Evolutionary conservation across 2,329 filamentous ascomycete species (phyloP), one percentile per base, ranked within the genome.

Genomic region (Penicillium italicum): DNA sequence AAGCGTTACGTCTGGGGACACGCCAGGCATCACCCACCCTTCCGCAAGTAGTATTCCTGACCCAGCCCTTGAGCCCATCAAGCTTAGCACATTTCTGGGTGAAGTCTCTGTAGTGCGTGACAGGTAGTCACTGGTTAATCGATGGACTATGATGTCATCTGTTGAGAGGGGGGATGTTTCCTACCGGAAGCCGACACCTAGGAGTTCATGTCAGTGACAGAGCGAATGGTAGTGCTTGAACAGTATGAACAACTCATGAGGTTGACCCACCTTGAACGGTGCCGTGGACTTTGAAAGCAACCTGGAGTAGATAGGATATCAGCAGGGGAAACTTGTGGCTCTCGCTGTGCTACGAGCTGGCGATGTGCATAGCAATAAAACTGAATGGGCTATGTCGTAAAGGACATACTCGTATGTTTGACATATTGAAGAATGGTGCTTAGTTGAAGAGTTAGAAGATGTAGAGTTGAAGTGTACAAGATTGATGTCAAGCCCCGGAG

Each of bases 201-300:
- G 28, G 46, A 14, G 18, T 24, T n/a, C n/a, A 34, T 40, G 33
- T 59, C 40, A 59, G 55, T 37, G 38, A 24, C 5, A 20, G 8
- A 44, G 28, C 7, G 1, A 26, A 34, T n/a, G 6, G 16, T 22
- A 5, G 2, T 30, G 5, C 5, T 20, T 34, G 5, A 33, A 18
- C 10, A 9, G 8, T 14, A 7, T 41, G 7, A 10, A 24, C 6
- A 9, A 7, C 6, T 14, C 16, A 11, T 37, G 43, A 22, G 20
- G 8, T 50, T 24, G 31, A 62, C 75, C 58, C 74, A 86, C 87
- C 87, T 80, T 91, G 87, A 12, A 91, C 88, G 37, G 79, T 79
- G 51, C 87, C 87, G 64, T 89, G 84, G 55, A 85, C 86, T 59
- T 68, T 71, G 62, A 75, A 76, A 44, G 70, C 69, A 57, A 75